phyloP scores from a whole-genome alignment of 164 flowering plant species.

The Cinnamomum micranthum region DNA sequence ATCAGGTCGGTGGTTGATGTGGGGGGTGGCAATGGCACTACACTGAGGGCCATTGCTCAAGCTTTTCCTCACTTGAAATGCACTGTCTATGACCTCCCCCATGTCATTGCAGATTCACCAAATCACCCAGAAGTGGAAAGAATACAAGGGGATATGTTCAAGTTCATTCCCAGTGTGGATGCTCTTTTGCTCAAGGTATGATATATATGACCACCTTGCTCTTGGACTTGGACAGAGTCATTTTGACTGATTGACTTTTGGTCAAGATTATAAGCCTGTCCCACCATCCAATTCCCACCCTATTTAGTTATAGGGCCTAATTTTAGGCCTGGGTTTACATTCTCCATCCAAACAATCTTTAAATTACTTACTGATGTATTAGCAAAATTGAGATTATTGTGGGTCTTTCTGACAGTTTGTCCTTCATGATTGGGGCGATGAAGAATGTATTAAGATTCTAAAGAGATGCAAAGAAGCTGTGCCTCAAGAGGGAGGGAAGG shows the following conservation, averaged over 20 bases:
- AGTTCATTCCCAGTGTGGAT: slow-evolving; percentile 18
- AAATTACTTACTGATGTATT: too few relatives aligned
- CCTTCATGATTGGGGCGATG: slow-evolving; percentile 39
- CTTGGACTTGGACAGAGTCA: too few relatives aligned
- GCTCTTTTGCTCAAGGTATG: slow-evolving; percentile 20
- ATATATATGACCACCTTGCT: too few relatives aligned
- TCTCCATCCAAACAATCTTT: too few relatives aligned
- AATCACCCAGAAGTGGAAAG: slow-evolving; percentile 6
- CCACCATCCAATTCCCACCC: too few relatives aligned
- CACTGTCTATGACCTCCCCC: slow-evolving; percentile 23
- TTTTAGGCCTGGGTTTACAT: too few relatives aligned
- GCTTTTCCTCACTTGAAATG: slow-evolving; percentile 28
- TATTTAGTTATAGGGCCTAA: too few relatives aligned
- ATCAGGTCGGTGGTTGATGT: slow-evolving; percentile 22
- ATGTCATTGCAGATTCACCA: slow-evolving; percentile 20
- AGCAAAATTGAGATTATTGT: too few relatives aligned
- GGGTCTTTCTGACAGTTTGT: slow-evolving; percentile 22
- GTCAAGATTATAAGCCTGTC: too few relatives aligned
- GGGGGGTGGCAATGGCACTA: slow-evolving; percentile 28
- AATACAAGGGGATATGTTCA: slow-evolving; percentile 21
- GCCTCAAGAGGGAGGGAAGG: slow-evolving; percentile 28
- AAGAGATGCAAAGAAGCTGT: slow-evolving; percentile 35
- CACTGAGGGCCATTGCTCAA: slow-evolving; percentile 15
- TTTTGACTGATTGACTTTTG: too few relatives aligned
- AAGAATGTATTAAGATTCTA: slow-evolving; percentile 28